Evolutionary conservation across 371 early-diverging fungal species (phyloP).

Genomic region (Umbelopsis sp.): DNA sequence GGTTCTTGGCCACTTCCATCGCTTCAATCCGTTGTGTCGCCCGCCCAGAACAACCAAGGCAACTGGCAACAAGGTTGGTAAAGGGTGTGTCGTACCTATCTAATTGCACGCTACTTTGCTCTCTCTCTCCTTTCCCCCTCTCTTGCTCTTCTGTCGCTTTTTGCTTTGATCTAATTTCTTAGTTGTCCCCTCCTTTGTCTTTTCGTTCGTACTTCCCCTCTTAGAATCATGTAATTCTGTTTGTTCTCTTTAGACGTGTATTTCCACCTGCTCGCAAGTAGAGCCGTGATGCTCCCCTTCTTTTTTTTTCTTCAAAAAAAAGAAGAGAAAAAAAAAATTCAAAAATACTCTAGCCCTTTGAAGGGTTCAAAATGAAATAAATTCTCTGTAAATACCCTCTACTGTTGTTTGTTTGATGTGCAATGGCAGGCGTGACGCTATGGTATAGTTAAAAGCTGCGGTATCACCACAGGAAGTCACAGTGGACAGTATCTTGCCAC

Average conservation of each 20-base stretch:
- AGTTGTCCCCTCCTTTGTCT: neutral
- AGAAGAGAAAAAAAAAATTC: neutral
- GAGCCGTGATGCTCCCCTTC: neutral
- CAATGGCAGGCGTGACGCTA: too few species aligned
- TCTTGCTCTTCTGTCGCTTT: neutral
- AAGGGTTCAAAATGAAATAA: neutral
- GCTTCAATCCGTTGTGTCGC: constrained; percentile 21
- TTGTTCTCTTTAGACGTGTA: constrained; percentile 14
- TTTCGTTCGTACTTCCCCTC: neutral
- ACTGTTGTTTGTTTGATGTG: neutral
- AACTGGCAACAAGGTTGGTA: constrained; percentile 6
- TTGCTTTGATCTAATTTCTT: constrained; percentile 11
- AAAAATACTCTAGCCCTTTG: neutral
- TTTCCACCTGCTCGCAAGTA: neutral
- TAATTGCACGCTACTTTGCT: neutral
- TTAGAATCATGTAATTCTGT: constrained; percentile 14
- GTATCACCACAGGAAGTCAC: too few species aligned
- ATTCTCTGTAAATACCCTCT: constrained; percentile 7
- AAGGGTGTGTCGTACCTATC: neutral
- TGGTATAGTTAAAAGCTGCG: too few species aligned
- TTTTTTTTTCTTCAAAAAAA: neutral
- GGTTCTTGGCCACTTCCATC: constrained; percentile 20
- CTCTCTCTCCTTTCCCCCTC: neutral
- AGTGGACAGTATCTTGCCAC: too few species aligned
- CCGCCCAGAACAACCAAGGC: constrained; percentile 11